These are phyloP conservation scores for Starmerella stellata DNA, from an alignment of 805 yeast genomes.

Conservation along the genomic window DNA sequence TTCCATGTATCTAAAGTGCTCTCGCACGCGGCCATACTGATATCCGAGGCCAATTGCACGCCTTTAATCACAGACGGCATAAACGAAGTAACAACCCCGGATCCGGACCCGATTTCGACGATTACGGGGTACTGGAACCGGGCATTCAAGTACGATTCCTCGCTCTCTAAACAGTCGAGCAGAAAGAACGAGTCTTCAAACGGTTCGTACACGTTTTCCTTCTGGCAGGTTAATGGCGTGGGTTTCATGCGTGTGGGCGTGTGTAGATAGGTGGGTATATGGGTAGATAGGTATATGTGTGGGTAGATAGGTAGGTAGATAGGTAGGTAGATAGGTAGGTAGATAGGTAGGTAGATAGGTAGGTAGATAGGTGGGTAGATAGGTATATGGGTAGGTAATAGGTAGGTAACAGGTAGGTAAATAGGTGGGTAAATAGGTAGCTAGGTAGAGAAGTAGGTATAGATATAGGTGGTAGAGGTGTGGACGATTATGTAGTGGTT, in stretches of 20 bases:
- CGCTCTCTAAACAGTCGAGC: conserved; percentile 60
- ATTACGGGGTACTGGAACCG: conserved; percentile 32
- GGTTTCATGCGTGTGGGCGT: conserved; percentile 9
- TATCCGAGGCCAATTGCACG: conserved; percentile 47
- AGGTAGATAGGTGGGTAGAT: too few relatives aligned
- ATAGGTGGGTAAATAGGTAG: too few relatives aligned
- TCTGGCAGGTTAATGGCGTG: conserved; percentile 10
- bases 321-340: too few relatives aligned
- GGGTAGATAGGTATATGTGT: too few relatives aligned
- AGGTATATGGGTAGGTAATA: too few relatives aligned
- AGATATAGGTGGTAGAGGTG: not conserved
- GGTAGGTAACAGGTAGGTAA: too few relatives aligned
- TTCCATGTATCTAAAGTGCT: conserved; percentile 32
- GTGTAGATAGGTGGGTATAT: too few relatives aligned
- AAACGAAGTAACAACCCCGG: conserved; percentile 77
- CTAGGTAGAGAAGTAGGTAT: not conserved
- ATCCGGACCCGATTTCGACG: conserved; percentile 78
- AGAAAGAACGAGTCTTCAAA: conserved; percentile 80
- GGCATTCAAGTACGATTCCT: conserved; percentile 24
- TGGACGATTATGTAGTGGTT: not conserved
- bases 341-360: too few relatives aligned
- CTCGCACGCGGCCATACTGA: conserved; percentile 60
- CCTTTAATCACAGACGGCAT: conserved; percentile 39
- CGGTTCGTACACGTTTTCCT: conserved; percentile 61
- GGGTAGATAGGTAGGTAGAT: too few relatives aligned